Evolutionary conservation across 1,139 yeast species (phyloP).

Genomic region (Protomyces macrosporus): DNA sequence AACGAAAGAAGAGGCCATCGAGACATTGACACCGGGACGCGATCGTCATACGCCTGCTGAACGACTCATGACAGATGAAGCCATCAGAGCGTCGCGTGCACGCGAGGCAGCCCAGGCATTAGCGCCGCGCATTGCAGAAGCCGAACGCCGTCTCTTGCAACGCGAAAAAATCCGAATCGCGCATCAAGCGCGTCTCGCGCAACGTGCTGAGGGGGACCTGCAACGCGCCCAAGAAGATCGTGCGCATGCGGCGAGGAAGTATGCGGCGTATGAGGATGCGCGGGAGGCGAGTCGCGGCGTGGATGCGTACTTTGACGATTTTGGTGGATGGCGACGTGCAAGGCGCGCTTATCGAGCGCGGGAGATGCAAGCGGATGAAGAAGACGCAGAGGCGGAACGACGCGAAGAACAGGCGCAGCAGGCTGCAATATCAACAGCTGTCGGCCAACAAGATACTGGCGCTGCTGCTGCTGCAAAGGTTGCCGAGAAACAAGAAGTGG

Average conservation of each 20-base stretch:
- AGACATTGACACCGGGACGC: background rate
- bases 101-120: background rate
- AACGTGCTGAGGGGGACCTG: background rate
- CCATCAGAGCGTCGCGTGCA: background rate
- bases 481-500: conserved; percentile 31
- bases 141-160: background rate
- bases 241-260: background rate
- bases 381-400: background rate
- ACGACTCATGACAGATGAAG: conserved; percentile 6
- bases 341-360: background rate
- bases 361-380: background rate
- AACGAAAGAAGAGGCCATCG: background rate
- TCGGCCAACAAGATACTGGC: conserved; percentile 8
- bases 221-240: background rate
- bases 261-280: background rate
- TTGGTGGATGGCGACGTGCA: background rate
- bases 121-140: background rate
- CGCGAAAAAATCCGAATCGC: background rate
- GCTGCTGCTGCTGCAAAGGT: conserved; percentile 30
- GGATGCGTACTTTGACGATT: background rate
- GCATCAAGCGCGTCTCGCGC: background rate
- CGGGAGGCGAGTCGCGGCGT: background rate
- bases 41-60: background rate
- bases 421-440: background rate
- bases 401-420: background rate